Percentiles rank a stretch among this genome's conserved stretches.
Conservation (phyloP, 768 basidiomycete species). For the Vararia minispora region DNA sequence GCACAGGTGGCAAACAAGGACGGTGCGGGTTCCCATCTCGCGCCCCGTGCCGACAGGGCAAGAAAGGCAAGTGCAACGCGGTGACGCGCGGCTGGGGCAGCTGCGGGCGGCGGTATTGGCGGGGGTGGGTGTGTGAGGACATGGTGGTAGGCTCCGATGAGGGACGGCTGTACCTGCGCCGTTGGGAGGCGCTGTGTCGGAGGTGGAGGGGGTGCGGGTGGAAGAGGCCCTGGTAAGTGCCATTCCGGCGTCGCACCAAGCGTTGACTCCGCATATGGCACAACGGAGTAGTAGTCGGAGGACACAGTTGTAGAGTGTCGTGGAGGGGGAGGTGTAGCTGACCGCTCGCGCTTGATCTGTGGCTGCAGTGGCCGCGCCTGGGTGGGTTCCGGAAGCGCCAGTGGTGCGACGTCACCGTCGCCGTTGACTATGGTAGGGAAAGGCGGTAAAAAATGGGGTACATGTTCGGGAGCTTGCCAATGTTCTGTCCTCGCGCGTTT, state of each 20-base stretch:
- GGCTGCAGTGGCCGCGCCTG: slow-evolving; percentile 21
- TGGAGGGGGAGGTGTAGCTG: slow-evolving; percentile 30
- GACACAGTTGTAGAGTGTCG: slow-evolving; percentile 31
- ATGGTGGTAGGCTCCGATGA: slow-evolving; percentile 64
- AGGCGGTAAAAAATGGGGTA: slow-evolving; percentile 59
- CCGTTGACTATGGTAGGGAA: slow-evolving; percentile 38
- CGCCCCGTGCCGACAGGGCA: slow-evolving; percentile 37
- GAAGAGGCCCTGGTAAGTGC: slow-evolving; percentile 41
- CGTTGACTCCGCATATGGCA: slow-evolving; percentile 66
- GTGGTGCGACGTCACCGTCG: slow-evolving; percentile 18
- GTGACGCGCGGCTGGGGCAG: slow-evolving; percentile 54
- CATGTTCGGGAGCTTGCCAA: slow-evolving; percentile 53
- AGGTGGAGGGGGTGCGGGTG: slow-evolving; percentile 7
- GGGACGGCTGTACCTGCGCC: slow-evolving; percentile 50
- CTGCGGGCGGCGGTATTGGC: slow-evolving; percentile 27
- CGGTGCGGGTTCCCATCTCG: slow-evolving; percentile 55
- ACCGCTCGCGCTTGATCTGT: slow-evolving; percentile 23
- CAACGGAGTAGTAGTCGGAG: slow-evolving; percentile 60
- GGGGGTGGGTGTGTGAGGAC: slow-evolving; percentile 63
- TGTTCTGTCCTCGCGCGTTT: slow-evolving; percentile 45
- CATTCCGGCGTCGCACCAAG: slow-evolving; percentile 54
- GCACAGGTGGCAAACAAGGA: slow-evolving; percentile 49
- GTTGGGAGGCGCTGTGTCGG: slow-evolving; percentile 27
- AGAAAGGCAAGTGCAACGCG: slow-evolving; percentile 68
- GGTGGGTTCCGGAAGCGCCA: slow-evolving; percentile 25